phyloP scores from a whole-genome alignment of 2,329 filamentous ascomycete species.

The Pochonia chlamydosporia region DNA sequence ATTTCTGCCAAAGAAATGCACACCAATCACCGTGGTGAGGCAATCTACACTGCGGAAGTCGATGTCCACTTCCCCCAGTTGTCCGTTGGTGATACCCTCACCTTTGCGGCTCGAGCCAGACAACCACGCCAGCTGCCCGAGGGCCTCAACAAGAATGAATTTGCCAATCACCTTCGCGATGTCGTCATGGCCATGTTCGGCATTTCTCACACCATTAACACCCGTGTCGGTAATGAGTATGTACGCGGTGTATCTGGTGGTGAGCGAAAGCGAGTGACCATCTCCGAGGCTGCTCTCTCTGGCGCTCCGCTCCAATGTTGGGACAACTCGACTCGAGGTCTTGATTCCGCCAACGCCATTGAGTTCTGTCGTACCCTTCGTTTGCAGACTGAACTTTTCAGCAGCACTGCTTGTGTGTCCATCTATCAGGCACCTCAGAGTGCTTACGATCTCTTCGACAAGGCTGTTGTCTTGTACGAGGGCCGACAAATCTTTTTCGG shows the following conservation, averaged over 20 bases:
- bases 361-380: slow-evolving; percentile 69
- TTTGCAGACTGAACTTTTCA: slow-evolving; percentile 60
- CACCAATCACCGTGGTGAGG: slow-evolving; percentile 72
- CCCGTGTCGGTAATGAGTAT: slow-evolving; percentile 68
- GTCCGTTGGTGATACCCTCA: slow-evolving; percentile 72
- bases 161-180: slow-evolving; percentile 56
- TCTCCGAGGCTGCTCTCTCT: slow-evolving; percentile 55
- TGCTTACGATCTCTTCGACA: slow-evolving; percentile 60
- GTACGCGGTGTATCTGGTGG: slow-evolving; percentile 69
- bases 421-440: slow-evolving; percentile 67
- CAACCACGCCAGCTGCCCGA: slow-evolving; percentile 56
- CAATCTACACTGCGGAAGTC: slow-evolving; percentile 80
- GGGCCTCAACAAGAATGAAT: slow-evolving; percentile 44
- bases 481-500: slow-evolving; percentile 61
- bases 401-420: slow-evolving; percentile 61
- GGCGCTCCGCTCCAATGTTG: slow-evolving; percentile 57
- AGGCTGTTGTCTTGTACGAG: slow-evolving; percentile 53
- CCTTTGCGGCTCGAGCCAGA: slow-evolving; percentile 67
- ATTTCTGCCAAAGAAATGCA: slow-evolving; percentile 70
- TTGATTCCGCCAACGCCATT: slow-evolving; percentile 70
- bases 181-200: slow-evolving; percentile 73
- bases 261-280: slow-evolving; percentile 63
- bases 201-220: slow-evolving; percentile 67
- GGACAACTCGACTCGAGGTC: slow-evolving; percentile 69
- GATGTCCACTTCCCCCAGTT: slow-evolving; percentile 77